Conservation (phyloP, 257 asterid species). For the Solanum bulbocastanum region DNA sequence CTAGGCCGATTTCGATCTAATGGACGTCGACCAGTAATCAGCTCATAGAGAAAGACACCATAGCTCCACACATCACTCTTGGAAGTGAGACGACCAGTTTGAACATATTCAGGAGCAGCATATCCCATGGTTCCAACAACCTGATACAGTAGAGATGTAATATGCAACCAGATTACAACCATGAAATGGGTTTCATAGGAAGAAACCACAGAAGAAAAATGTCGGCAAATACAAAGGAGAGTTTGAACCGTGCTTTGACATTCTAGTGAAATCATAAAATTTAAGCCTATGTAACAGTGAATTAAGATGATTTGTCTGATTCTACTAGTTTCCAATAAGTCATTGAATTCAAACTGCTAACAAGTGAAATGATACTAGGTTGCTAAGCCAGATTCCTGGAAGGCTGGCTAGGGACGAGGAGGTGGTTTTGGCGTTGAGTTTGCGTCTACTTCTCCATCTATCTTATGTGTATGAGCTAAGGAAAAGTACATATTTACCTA, state of each 20-base stretch:
- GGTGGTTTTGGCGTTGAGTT: background rate
- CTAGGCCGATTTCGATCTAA: constrained; percentile 76
- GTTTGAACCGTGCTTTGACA: background rate
- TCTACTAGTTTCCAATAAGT: background rate
- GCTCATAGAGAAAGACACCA: constrained; percentile 87
- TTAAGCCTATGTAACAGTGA: background rate
- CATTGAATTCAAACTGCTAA: background rate
- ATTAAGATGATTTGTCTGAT: background rate
- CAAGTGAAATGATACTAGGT: background rate
- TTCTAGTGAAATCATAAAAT: background rate
- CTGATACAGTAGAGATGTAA: constrained; percentile 18
- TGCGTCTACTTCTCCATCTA: background rate
- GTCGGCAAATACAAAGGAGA: background rate
- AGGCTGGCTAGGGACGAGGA: background rate
- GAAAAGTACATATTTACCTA: background rate
- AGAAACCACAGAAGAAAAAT: background rate
- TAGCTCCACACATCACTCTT: constrained; percentile 95
- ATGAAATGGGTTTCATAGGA: background rate
- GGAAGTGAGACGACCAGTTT: constrained; percentile 85
- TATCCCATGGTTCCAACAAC: constrained; percentile 96
- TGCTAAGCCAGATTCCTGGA: background rate
- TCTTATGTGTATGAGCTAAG: background rate
- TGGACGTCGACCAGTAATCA: constrained; percentile 86
- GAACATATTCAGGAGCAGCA: constrained; percentile 93
- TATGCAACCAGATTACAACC: background rate